Conservation (phyloP, 352 stramenopile genomes). For the Phytopythium sindhum region DNA sequence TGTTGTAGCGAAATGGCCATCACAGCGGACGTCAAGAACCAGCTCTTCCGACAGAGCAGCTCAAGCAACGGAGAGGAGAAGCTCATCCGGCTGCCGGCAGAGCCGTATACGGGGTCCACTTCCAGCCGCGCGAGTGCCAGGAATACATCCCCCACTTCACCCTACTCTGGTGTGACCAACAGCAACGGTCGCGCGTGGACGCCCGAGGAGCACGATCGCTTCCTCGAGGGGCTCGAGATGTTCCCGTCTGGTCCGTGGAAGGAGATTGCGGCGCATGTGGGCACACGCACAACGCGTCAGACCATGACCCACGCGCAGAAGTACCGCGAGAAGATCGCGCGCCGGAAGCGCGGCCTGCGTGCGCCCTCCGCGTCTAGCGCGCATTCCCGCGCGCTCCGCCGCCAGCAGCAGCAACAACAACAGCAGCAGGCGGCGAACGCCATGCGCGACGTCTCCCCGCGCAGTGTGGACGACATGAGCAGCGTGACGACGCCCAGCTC, state of each 20-base stretch:
- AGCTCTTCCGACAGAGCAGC: conserved; percentile 29
- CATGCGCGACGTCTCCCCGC: background rate
- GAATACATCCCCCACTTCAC: conserved; percentile 11
- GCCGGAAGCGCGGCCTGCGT: conserved; percentile 40
- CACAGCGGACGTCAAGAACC: conserved; percentile 43
- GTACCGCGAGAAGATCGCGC: conserved; percentile 52
- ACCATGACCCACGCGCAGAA: conserved; percentile 64
- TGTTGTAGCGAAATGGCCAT: conserved; percentile 26
- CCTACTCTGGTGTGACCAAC: conserved; percentile 7
- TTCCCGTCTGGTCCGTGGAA: conserved; percentile 66
- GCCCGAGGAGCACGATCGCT: conserved; percentile 51
- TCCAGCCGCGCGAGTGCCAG: background rate
- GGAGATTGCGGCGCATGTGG: conserved; percentile 47
- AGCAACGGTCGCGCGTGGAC: conserved; percentile 39
- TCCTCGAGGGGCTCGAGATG: conserved; percentile 54
- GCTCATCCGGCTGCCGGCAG: conserved; percentile 33
- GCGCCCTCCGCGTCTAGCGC: conserved; percentile 22
- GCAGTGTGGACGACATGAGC: conserved; percentile 2
- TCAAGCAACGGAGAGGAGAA: conserved; percentile 12
- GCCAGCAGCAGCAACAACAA: conserved; percentile 3
- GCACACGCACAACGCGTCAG: conserved; percentile 52
- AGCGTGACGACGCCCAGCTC: background rate
- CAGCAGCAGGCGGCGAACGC: background rate
- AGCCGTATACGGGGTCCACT: conserved; percentile 4
- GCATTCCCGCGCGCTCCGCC: conserved; percentile 9